Conservation (phyloP, 2,329 filamentous ascomycete genomes). For the Aureobasidium lini region DNA sequence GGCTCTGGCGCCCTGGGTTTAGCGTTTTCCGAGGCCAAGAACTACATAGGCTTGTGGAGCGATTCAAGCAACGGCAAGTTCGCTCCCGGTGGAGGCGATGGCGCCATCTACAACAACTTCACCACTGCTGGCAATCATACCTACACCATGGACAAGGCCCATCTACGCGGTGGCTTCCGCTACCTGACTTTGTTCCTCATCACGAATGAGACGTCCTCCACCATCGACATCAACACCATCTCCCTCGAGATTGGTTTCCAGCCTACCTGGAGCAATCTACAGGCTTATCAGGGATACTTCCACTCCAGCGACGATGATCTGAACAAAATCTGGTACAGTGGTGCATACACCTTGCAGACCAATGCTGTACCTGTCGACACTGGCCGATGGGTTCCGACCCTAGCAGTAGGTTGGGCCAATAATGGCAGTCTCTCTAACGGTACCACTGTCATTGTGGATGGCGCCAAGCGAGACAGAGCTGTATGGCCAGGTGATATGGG, state of each 20-base stretch:
- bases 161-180: conserved; percentile 46
- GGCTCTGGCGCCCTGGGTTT: conserved; percentile 31
- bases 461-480: conserved; percentile 33
- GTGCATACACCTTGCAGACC: conserved; percentile 35
- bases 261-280: conserved; percentile 41
- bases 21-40: conserved; percentile 36
- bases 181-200: conserved; percentile 45
- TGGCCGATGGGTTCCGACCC: conserved; percentile 18
- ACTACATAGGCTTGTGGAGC: conserved; percentile 37
- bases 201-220: conserved; percentile 25
- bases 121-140: conserved; percentile 25
- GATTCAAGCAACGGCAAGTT: conserved; percentile 37
- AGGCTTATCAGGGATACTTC: conserved; percentile 32
- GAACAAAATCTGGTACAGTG: conserved; percentile 52
- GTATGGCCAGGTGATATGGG: conserved; percentile 45
- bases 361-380: conserved; percentile 29
- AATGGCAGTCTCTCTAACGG: conserved; percentile 29
- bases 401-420: conserved; percentile 27
- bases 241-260: conserved; percentile 41
- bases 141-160: conserved; percentile 37
- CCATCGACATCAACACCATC: conserved; percentile 33
- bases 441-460: conserved; percentile 30
- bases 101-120: conserved; percentile 41
- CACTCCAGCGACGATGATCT: conserved; percentile 37
- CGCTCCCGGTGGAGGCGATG: conserved; percentile 25